These are phyloP conservation scores for Metroxylon sagu DNA, from an alignment of 176 grass and related monocot species.

Conservation along the genomic window DNA sequence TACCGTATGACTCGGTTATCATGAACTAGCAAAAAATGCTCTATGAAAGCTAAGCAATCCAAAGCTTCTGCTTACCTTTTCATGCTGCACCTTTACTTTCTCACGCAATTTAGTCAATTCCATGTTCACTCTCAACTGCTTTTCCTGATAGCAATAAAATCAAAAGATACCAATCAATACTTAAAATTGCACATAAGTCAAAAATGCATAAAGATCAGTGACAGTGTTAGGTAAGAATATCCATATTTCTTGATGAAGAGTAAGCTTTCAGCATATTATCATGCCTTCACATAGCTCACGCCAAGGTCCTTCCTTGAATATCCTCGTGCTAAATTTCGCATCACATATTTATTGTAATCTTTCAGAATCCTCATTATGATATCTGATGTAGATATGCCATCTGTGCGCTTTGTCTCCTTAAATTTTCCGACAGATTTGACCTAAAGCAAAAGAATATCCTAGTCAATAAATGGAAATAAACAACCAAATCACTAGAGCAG, in stretches of 20 bases:
- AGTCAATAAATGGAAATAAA: background rate
- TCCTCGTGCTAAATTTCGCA: constrained; percentile 87
- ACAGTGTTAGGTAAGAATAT: background rate
- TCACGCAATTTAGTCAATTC: constrained; percentile 84
- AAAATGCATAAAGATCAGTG: background rate
- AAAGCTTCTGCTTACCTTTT: constrained; percentile 50
- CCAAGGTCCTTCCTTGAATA: constrained; percentile 92
- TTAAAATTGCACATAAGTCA: background rate
- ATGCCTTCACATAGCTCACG: constrained; percentile 97
- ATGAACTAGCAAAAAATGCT: too few species aligned
- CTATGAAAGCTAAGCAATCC: too few species aligned
- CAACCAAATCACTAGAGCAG: too few species aligned
- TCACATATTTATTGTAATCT: constrained; percentile 97
- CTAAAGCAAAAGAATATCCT: constrained; percentile 20
- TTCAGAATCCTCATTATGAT: constrained; percentile 99
- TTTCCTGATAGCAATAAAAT: constrained; percentile 49
- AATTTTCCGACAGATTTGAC: constrained; percentile 94
- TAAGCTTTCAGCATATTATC: constrained; percentile 8
- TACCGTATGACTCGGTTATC: too few species aligned
- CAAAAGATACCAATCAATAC: background rate
- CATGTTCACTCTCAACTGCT: constrained; percentile 95
- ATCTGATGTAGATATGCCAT: constrained; percentile 91
- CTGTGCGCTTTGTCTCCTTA: constrained; percentile 90
- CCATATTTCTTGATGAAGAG: background rate
- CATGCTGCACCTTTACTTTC: constrained; percentile 82